Evolutionary conservation across 495 filamentous ascomycete genomes (phyloP).

Genomic region (Aspergillus nanangensis): DNA sequence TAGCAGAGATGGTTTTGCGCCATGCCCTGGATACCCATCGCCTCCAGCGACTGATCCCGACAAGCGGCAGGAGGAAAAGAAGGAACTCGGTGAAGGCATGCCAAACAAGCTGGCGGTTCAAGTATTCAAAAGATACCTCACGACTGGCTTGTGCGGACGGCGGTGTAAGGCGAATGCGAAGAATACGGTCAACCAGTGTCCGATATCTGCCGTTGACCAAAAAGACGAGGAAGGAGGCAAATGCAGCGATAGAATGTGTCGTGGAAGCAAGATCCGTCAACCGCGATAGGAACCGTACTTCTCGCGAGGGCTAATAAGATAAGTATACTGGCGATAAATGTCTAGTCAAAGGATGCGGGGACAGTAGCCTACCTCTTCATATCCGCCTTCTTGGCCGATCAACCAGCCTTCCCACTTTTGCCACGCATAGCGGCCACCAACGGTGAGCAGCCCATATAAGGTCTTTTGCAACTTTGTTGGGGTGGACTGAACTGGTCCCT

Average conservation of each 20-base stretch:
- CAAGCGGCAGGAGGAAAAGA: constrained; percentile 87
- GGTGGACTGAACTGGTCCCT: constrained; percentile 52
- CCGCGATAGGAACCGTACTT: constrained; percentile 56
- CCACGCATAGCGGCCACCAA: constrained; percentile 86
- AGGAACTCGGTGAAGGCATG: constrained; percentile 98
- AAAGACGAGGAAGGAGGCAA: constrained; percentile 84
- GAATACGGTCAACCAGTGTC: constrained; percentile 80
- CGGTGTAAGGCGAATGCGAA: constrained; percentile 81
- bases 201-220: constrained; percentile 86
- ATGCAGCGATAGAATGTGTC: constrained; percentile 71
- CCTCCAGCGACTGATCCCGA: constrained; percentile 89
- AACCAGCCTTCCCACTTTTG: constrained; percentile 86
- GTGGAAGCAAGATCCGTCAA: constrained; percentile 66
- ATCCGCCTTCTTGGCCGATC: constrained; percentile 65
- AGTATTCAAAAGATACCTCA: constrained; percentile 94
- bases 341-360: not conserved
- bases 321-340: constrained; percentile 8
- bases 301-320: constrained; percentile 37
- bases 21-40: constrained; percentile 82
- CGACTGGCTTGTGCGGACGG: constrained; percentile 76
- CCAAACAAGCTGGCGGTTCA: constrained; percentile 97
- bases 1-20: constrained; percentile 64
- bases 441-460: constrained; percentile 77
- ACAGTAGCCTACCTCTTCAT: constrained; percentile 48
- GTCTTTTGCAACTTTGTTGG: constrained; percentile 76